phyloP scores from a whole-genome alignment of 495 filamentous ascomycete genomes.

The Aspergillus asperescens region DNA sequence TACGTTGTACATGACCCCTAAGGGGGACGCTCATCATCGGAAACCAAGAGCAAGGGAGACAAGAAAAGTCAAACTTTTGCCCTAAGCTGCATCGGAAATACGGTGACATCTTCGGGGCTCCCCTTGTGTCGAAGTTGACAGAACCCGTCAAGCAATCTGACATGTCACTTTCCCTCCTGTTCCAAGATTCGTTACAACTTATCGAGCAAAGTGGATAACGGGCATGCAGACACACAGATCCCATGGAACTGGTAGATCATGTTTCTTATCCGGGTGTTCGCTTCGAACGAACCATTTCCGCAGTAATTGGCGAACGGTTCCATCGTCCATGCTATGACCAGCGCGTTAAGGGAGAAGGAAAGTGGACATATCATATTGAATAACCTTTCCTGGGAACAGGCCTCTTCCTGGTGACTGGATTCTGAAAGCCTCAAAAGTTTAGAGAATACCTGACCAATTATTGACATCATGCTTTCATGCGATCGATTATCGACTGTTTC shows the following conservation, averaged over 20 bases:
- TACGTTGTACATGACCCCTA: too few relatives aligned
- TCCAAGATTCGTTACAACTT: too few relatives aligned
- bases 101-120: too few relatives aligned
- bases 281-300: neutral
- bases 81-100: too few relatives aligned
- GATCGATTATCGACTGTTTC: constrained; percentile 1
- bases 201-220: too few relatives aligned
- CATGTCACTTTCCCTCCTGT: too few relatives aligned
- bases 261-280: constrained; percentile 1
- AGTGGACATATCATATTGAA: constrained; percentile 6
- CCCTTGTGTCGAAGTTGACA: too few relatives aligned
- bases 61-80: too few relatives aligned
- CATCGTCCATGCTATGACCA: neutral
- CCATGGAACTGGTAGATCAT: constrained; percentile 6
- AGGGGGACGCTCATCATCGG: too few relatives aligned
- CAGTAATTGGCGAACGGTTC: neutral
- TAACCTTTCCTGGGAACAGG: neutral
- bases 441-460: neutral
- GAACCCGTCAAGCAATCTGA: too few relatives aligned
- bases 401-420: neutral
- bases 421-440: neutral
- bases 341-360: neutral
- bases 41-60: too few relatives aligned
- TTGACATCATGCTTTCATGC: constrained; percentile 1
- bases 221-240: constrained; percentile 19